Conservation (phyloP, 768 basidiomycete genomes). For the Russula foetens region DNA sequence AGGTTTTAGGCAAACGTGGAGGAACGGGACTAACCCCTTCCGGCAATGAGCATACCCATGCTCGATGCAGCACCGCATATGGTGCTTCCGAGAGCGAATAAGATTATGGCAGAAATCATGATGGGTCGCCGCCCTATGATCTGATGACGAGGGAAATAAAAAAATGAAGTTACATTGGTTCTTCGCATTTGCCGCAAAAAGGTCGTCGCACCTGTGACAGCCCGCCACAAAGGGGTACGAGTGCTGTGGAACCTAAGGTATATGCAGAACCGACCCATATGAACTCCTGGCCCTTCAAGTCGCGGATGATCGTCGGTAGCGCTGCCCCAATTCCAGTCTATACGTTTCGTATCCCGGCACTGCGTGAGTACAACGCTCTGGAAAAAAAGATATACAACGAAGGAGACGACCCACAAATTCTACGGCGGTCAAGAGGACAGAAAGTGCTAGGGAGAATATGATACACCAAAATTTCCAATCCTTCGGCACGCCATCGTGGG, state of each 20-base stretch:
- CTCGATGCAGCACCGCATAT: slow-evolving; percentile 28
- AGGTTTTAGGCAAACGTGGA: not conserved
- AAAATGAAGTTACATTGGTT: not conserved
- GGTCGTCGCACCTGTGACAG: slow-evolving; percentile 16
- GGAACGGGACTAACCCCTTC: slow-evolving; percentile 20
- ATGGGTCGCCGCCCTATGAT: slow-evolving; percentile 28
- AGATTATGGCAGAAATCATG: slow-evolving; percentile 21
- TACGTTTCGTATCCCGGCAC: too few species aligned
- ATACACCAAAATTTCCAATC: slow-evolving; percentile 20
- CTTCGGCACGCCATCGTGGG: not conserved
- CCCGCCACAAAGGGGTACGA: slow-evolving; percentile 24
- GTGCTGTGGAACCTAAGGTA: slow-evolving; percentile 22
- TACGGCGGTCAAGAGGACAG: slow-evolving; percentile 7
- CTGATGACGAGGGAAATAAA: not conserved
- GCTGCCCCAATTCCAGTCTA: slow-evolving; percentile 23
- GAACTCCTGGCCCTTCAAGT: slow-evolving; percentile 22
- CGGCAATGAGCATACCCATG: slow-evolving; percentile 30
- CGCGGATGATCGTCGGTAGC: slow-evolving; percentile 24
- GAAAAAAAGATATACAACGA: not conserved
- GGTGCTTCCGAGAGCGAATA: slow-evolving; percentile 28
- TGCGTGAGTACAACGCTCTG: too few species aligned
- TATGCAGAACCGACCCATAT: slow-evolving; percentile 24
- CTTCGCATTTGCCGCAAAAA: not conserved
- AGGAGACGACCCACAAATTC: slow-evolving; percentile 7
- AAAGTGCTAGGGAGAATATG: slow-evolving; percentile 13